These are phyloP conservation scores for Colletotrichum neosansevieriae DNA, from an alignment of 2,329 filamentous ascomycete genomes.

Conservation along the genomic window DNA sequence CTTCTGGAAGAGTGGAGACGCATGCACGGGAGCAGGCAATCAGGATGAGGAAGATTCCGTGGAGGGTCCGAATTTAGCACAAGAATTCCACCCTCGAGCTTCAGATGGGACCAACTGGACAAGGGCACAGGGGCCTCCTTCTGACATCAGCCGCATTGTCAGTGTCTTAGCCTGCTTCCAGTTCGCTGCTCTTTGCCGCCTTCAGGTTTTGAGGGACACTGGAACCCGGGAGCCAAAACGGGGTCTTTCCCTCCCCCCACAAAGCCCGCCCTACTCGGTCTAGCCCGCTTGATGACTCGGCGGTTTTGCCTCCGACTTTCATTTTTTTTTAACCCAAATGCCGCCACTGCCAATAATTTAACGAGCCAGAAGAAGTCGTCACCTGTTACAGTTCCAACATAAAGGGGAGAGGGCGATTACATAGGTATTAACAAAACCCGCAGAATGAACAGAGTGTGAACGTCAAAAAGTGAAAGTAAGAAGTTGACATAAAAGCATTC, in stretches of 20 bases:
- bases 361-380: too few species aligned
- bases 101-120: slow-evolving; percentile 15
- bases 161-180: not conserved
- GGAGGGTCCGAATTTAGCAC: slow-evolving; percentile 30
- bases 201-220: not conserved
- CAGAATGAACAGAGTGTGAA: not conserved
- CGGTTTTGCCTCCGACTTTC: slow-evolving; percentile 23
- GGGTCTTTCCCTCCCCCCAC: not conserved
- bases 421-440: not conserved
- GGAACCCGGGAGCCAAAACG: not conserved
- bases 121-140: slow-evolving; percentile 6
- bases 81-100: slow-evolving; percentile 15
- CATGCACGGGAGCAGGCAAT: slow-evolving; percentile 31
- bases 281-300: slow-evolving; percentile 7
- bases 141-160: slow-evolving; percentile 33
- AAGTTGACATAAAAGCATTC: too few species aligned
- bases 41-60: slow-evolving; percentile 33
- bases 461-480: not conserved
- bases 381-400: too few species aligned
- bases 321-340: not conserved
- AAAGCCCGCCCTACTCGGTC: not conserved
- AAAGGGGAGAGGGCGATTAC: too few species aligned
- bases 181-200: slow-evolving; percentile 4
- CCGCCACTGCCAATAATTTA: not conserved
- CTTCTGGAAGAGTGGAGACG: slow-evolving; percentile 29